Base-by-base conservation (phyloP, 768 basidiomycete species). In the Mycena venus region DNA sequence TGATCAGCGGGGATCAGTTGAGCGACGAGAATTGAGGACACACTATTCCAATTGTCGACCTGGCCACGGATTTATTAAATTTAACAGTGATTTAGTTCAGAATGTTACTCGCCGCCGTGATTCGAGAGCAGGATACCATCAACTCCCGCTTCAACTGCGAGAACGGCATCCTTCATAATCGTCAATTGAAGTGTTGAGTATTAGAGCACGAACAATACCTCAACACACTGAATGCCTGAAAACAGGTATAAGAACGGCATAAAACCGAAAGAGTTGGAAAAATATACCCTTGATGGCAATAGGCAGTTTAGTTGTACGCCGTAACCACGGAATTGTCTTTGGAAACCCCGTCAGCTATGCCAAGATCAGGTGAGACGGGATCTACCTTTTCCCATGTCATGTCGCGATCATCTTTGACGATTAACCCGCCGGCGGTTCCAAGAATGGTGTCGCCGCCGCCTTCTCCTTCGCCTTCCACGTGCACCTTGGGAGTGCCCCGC, bases 51-150 rank as follows among this genome's bases (percentile, higher is more conserved):
- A 84, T 82, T 97, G 95, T 31, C 96, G 90, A 49, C 94, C 93
- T 92, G 73, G 3, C 7, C 3, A 10, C 32, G 44, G 12, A 32
- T 27, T 36, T 66, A 23, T 62, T 34, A 42, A 69, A 38, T 67
- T 29, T 60, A 17, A 49, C 12, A 29, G n/a, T 34, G 62, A 38
- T 34, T 19, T 59, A 56, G 10, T 29, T 53, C 19, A 9, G 23
- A 17, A 12, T 14, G 17, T 4, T 11, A 84, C 85, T 76, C 78
- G 89, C 95, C 97, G 68, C 97, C 97, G 78, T 99, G 97, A 77
- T 99, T 99, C 0, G 94, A 95, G 11, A 99, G 84, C 68, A 97
- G 87, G 74, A 99, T 96, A 6, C 94, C 97, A 69, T 97, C 93
- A 21, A 95, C 93, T 15, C 96, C 95, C 34, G 93, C 90, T 73